Conservation (phyloP, 1,284 basidiomycete genomes). For the Ustilago trichophora region DNA sequence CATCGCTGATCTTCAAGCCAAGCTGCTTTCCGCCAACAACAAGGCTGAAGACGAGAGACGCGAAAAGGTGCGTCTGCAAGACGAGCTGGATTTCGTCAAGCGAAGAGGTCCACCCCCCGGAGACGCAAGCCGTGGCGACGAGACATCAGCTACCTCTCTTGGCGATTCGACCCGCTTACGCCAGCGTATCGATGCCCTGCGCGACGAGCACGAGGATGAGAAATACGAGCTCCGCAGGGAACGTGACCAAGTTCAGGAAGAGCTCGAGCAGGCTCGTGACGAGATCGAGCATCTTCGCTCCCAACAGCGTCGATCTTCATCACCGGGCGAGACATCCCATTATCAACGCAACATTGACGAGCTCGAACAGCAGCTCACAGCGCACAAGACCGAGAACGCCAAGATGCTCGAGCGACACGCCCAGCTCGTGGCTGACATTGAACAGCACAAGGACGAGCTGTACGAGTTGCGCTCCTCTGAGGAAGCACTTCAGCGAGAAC, state of each 20-base stretch:
- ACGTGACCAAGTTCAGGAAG: constrained; percentile 44
- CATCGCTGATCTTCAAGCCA: constrained; percentile 39
- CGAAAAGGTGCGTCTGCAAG: constrained; percentile 39
- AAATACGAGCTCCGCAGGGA: constrained; percentile 50
- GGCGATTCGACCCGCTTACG: constrained; percentile 42
- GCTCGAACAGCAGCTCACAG: constrained; percentile 47
- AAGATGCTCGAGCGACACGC: constrained; percentile 50
- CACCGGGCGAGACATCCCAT: constrained; percentile 21
- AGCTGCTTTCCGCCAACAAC: constrained; percentile 38
- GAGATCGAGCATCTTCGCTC: constrained; percentile 37
- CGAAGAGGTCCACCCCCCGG: constrained; percentile 32
- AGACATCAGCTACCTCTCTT: constrained; percentile 26
- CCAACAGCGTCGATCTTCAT: constrained; percentile 16
- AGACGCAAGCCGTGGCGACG: constrained; percentile 26
- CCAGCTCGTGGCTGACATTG: constrained; percentile 46
- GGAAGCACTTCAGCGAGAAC: constrained; percentile 43
- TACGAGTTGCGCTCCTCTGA: constrained; percentile 46
- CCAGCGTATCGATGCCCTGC: constrained; percentile 44
- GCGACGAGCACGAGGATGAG: constrained; percentile 53
- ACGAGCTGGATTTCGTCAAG: constrained; percentile 54
- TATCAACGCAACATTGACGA: constrained; percentile 43
- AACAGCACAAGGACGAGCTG: constrained; percentile 50
- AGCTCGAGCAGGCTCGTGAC: constrained; percentile 37
- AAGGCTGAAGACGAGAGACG: constrained; percentile 36
- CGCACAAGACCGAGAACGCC: constrained; percentile 48